Base-by-base conservation (phyloP, 352 stramenopile species). In the Pythium insidiosum region DNA sequence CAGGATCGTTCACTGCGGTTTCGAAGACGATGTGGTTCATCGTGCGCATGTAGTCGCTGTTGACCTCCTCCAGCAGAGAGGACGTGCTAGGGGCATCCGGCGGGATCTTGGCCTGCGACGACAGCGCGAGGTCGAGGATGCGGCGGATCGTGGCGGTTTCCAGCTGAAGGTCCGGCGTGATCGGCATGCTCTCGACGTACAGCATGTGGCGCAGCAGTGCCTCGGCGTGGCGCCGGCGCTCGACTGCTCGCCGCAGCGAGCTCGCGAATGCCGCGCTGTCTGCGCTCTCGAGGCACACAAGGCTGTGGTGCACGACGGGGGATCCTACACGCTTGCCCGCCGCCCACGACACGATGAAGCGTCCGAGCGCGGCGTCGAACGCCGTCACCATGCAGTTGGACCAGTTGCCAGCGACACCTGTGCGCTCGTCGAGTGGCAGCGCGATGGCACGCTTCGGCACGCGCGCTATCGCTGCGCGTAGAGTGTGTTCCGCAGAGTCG, bases 11-110 rank as follows among this genome's bases (percentile, higher is more conserved):
- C n/a, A 73, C 39, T 19, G 82, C 89, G 6, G 73, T 75, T 34
- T 88, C 75, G 18, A 97, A 88, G 6, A 97, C 74, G 15, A 98
- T 56, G 24, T 85, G 76, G 79, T 98, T 98, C 86, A 97, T 96
- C 19, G 86, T 85, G 24, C 87, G 71, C 65, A 94, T 88, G 61
- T 96, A 97, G 48, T 94, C 81, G 4, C 70, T 56, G 53, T 94
- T 95, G 23, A 96, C 84, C 64, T 98, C 87, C 43, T 94, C 69
- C 1, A 97, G 47, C 0, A 97, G 47, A 9, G 44, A 22, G 18
- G 76, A 88, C 1, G 80, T 90, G 9, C 61, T 57, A 12, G 67
- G 59, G n/a, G n/a, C n/a, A n/a, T n/a, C n/a, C n/a, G n/a, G n/a
- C n/a, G n/a, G n/a, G n/a, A n/a, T n/a, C n/a, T n/a, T n/a, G n/a